Base-by-base conservation (phyloP, 345 rosid genomes). In the Eucalyptus guilfoylei region DNA sequence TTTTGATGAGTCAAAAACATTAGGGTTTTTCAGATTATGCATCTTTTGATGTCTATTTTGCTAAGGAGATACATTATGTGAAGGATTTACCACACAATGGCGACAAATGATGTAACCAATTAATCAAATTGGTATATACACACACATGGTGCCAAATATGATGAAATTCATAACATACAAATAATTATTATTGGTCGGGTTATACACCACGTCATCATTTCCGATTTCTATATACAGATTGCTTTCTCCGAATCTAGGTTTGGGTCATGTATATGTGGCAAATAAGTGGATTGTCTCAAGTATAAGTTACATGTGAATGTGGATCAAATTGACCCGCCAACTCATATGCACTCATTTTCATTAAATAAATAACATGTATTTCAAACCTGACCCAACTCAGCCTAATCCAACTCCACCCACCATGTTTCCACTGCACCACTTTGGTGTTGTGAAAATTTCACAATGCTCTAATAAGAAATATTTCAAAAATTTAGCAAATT, bases 41-140 rank as follows among this genome's bases (percentile, higher is more conserved):
- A 1, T n/a, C 19, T n/a, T 64, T 64, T 30, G 17, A 14, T 14
- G 17, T 30, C 37, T 13, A 64, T 64, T 9, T 30, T n/a, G 17
- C 7, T 4, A 15, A 30, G 72, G 34, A 62, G 4, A 2, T 62
- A 30, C 7, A 30, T 30, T 30, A 62, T 62, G 34, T 2, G 15
- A 30, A 4, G 17, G 30, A 64, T n/a, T 2, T 8, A 30, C 9
- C 72, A 3, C 3, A 6, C 7, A 6, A 62, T 1, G 2, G 4
- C 6, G 2, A 14, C 72, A 13, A 4, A 9, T 3, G 23, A 67
- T 67, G 5, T n/a, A 15, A 14, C 3, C 6, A 2, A 67, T 4
- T 32, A 67, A 67, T n/a, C 19, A n/a, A 64, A 64, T 64, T n/a
- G 5, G 30, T 6, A 14, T n/a, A 17, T 7, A 37, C 4, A 30